Conservation (phyloP, 2,329 filamentous ascomycete genomes). For the Cryoendolithus antarcticus region DNA sequence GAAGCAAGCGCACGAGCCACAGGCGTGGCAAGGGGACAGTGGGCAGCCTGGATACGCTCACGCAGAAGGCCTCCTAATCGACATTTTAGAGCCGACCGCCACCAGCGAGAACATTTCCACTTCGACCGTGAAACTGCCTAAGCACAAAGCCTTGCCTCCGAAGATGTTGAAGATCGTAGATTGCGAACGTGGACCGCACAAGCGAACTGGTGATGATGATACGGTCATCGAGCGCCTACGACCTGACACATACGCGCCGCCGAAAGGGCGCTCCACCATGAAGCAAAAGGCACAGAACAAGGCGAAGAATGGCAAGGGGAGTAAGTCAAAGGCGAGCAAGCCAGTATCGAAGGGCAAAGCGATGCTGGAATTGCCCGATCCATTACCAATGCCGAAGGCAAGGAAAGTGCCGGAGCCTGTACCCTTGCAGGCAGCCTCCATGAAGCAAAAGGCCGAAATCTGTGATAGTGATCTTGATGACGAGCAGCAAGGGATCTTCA, state of each 20-base stretch:
- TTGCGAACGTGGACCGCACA: no score
- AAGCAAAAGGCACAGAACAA: slow-evolving; percentile 2
- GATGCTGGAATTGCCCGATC: slow-evolving; percentile 1
- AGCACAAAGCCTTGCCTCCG: no score
- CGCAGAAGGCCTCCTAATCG: neutral
- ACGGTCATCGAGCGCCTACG: neutral
- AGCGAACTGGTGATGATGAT: neutral
- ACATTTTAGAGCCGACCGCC: neutral
- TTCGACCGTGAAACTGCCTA: neutral
- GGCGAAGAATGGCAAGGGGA: slow-evolving; percentile 3
- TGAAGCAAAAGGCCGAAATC: neutral
- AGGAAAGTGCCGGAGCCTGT: neutral
- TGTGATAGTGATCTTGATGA: neutral
- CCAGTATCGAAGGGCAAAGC: neutral
- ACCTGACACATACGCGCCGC: neutral
- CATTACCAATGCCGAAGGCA: neutral
- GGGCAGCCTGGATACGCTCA: neutral
- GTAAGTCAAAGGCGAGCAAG: neutral
- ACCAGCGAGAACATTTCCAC: neutral
- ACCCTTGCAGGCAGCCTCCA: no score
- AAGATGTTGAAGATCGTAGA: no score
- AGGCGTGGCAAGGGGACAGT: neutral
- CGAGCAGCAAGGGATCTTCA: neutral
- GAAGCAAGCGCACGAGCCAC: neutral
- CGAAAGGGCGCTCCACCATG: slow-evolving; percentile 1